Conservation (phyloP, 768 basidiomycete genomes). For the Antrodiella citrinella region DNA sequence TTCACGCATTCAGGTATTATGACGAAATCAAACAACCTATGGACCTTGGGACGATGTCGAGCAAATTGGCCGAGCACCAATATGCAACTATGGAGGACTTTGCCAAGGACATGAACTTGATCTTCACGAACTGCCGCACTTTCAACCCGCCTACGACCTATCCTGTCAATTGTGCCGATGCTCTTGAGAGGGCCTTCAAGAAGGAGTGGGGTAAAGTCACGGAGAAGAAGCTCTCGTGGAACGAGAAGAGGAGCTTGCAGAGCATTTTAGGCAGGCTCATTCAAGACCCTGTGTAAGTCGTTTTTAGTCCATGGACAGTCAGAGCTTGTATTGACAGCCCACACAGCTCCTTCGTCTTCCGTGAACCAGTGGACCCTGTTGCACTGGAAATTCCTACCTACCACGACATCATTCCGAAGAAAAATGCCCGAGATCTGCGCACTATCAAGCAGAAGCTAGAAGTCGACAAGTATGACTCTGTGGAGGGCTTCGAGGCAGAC, state of each 20-base stretch:
- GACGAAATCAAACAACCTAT: slow-evolving; percentile 89
- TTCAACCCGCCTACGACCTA: slow-evolving; percentile 86
- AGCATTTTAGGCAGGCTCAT: slow-evolving; percentile 59
- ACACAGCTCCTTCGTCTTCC: slow-evolving; percentile 66
- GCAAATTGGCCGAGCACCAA: slow-evolving; percentile 55
- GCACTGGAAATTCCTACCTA: slow-evolving; percentile 80
- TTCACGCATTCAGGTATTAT: slow-evolving; percentile 54
- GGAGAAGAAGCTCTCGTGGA: slow-evolving; percentile 64
- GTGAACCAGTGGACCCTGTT: slow-evolving; percentile 84
- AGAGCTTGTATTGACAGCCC: too few relatives aligned
- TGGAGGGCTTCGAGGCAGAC: slow-evolving; percentile 78
- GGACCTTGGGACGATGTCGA: slow-evolving; percentile 81
- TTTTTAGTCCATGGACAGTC: too few relatives aligned
- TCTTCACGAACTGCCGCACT: slow-evolving; percentile 83
- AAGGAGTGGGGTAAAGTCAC: slow-evolving; percentile 79
- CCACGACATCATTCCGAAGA: slow-evolving; percentile 75
- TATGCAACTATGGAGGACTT: slow-evolving; percentile 83
- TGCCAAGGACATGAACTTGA: slow-evolving; percentile 68
- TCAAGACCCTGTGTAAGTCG: slow-evolving; percentile 58
- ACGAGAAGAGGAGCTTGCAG: slow-evolving; percentile 75
- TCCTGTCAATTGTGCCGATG: slow-evolving; percentile 62
- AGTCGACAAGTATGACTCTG: slow-evolving; percentile 69
- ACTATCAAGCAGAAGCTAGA: slow-evolving; percentile 80
- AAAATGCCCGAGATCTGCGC: slow-evolving; percentile 79
- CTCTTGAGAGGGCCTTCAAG: slow-evolving; percentile 67